Evolutionary conservation across 2,329 filamentous ascomycete species (phyloP).

Genomic region (Colletotrichum euphorbiae): DNA sequence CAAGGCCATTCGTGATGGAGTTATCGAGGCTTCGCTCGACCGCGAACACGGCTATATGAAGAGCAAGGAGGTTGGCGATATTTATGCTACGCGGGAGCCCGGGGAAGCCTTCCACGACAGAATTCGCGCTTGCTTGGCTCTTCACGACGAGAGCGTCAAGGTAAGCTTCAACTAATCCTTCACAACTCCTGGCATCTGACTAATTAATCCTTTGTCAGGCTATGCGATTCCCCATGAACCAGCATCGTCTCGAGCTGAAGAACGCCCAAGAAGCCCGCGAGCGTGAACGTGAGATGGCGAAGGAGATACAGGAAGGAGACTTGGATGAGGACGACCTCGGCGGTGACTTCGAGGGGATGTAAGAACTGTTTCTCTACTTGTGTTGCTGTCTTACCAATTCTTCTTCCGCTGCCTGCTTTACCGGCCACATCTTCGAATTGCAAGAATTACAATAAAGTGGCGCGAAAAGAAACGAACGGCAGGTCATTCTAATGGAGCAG

Average conservation of each 20-base stretch:
- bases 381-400: conserved; percentile 33
- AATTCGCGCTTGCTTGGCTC: conserved; percentile 87
- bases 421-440: neutral
- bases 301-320: conserved; percentile 98
- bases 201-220: conserved; percentile 66
- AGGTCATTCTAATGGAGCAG: conserved; percentile 18
- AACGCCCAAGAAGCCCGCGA: conserved; percentile 98
- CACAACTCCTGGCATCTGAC: conserved; percentile 4
- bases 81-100: conserved; percentile 95
- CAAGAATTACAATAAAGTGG: conserved; percentile 16
- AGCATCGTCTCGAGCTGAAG: conserved; percentile 96
- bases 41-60: conserved; percentile 98
- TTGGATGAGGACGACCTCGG: conserved; percentile 96
- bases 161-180: conserved; percentile 55
- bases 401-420: conserved; percentile 5
- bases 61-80: conserved; percentile 95
- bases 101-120: conserved; percentile 98
- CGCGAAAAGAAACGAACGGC: neutral
- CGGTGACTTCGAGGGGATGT: conserved; percentile 96
- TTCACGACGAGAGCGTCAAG: conserved; percentile 99
- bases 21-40: conserved; percentile 94
- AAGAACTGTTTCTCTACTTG: conserved; percentile 50
- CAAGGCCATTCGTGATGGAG: conserved; percentile 96
- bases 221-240: conserved; percentile 99
- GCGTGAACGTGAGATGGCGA: conserved; percentile 94